These are phyloP conservation scores for Diaporthe aspalathi DNA, from an alignment of 2,329 filamentous ascomycete genomes.

Conservation along the genomic window DNA sequence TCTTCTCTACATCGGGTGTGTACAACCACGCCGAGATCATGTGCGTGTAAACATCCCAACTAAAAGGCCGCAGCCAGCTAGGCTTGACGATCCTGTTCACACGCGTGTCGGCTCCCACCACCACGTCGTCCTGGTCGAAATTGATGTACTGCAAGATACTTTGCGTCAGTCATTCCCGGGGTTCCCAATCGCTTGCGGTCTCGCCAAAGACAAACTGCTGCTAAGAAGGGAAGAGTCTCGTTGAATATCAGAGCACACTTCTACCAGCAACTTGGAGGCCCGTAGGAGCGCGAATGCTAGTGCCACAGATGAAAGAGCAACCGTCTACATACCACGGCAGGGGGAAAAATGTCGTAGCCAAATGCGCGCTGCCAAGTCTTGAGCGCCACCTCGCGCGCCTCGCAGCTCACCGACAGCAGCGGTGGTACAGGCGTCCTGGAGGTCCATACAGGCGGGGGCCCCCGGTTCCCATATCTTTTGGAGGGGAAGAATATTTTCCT, in stretches of 20 bases:
- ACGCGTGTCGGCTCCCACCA: background rate
- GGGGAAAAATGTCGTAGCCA: rapidly evolving
- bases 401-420: background rate
- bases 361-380: background rate
- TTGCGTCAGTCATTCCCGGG: background rate
- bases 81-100: background rate
- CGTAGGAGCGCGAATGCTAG: too few relatives aligned
- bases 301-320: too few relatives aligned
- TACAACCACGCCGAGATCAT: background rate
- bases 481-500: background rate
- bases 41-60: rapidly evolving
- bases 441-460: background rate
- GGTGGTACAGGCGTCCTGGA: background rate
- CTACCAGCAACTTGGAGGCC: too few relatives aligned
- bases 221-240: background rate
- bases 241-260: too few relatives aligned
- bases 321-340: background rate
- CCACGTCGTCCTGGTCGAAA: constrained; percentile 22
- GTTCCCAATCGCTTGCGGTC: background rate
- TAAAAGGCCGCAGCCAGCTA: background rate
- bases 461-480: too few relatives aligned
- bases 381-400: constrained; percentile 16
- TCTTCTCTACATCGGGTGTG: constrained; percentile 2
- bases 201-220: background rate
- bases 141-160: constrained; percentile 5